Conservation (phyloP, 257 asterid species). For the Echites panduratus region DNA sequence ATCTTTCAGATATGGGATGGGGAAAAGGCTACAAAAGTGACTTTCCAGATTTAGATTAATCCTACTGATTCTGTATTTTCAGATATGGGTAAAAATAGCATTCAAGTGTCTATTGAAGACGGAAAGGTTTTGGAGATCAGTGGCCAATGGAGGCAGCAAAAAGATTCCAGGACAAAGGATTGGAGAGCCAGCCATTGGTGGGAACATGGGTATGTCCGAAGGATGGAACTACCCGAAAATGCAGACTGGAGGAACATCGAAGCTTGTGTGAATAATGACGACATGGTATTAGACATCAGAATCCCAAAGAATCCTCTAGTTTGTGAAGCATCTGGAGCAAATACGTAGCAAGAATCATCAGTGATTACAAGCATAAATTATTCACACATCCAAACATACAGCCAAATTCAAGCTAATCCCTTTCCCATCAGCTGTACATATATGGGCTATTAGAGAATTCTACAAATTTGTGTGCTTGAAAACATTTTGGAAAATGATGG, state of each 20-base stretch:
- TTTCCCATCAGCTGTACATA: neutral
- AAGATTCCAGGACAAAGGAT: constrained; percentile 27
- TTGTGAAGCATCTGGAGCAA: neutral
- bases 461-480: too few relatives aligned
- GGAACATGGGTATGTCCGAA: constrained; percentile 77
- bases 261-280: constrained; percentile 51
- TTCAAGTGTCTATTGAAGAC: constrained; percentile 44
- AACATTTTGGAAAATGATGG: neutral
- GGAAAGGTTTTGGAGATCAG: constrained; percentile 65
- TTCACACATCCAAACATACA: neutral
- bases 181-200: constrained; percentile 70
- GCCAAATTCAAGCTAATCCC: neutral
- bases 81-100: constrained; percentile 27
- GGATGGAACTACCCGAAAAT: constrained; percentile 63
- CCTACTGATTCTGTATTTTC: neutral
- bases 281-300: constrained; percentile 39
- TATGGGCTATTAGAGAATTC: neutral
- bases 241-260: constrained; percentile 53
- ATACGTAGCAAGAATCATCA: neutral
- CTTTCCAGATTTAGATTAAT: neutral
- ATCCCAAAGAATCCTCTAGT: constrained; percentile 35
- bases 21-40: neutral
- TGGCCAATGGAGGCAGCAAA: constrained; percentile 43
- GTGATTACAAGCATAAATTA: neutral
- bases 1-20: neutral